phyloP scores from a whole-genome alignment of 345 rosid genomes.

The Arabis hirsuta region DNA sequence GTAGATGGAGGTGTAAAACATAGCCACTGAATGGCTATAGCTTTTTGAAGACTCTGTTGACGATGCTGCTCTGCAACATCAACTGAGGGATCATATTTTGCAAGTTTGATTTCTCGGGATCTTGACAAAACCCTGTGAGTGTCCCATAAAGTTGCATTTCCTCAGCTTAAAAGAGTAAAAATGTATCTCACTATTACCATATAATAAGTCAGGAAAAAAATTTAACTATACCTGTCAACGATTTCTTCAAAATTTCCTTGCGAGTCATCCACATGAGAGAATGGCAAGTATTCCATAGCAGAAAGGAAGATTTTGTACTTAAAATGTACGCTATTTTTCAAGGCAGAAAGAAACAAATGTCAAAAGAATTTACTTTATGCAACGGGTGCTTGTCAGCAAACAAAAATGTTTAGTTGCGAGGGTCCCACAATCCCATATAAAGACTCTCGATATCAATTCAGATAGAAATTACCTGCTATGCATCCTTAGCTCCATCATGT shows the following conservation, averaged over 20 bases:
- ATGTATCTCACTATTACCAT: slow-evolving; percentile 16
- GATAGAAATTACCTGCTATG: slow-evolving; percentile 69
- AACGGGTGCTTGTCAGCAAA: slow-evolving; percentile 19
- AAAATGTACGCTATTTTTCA: slow-evolving; percentile 69
- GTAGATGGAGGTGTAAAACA: slow-evolving; percentile 97
- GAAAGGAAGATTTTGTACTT: slow-evolving; percentile 91
- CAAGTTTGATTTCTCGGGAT: slow-evolving; percentile 81
- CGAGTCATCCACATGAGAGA: slow-evolving; percentile 68
- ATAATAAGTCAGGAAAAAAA: slow-evolving; percentile 13
- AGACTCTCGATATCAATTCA: neutral
- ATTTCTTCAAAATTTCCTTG: slow-evolving; percentile 97
- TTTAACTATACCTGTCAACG: slow-evolving; percentile 72
- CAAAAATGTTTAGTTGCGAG: neutral
- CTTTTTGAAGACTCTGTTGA: slow-evolving; percentile 91
- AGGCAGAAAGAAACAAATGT: slow-evolving; percentile 30
- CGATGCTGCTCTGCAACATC: slow-evolving; percentile 95
- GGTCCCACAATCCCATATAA: slow-evolving; percentile 24
- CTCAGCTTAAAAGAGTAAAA: slow-evolving; percentile 33
- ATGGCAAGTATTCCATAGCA: slow-evolving; percentile 87
- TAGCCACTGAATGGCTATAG: slow-evolving; percentile 93
- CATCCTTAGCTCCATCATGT: slow-evolving; percentile 97
- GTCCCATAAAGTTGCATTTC: slow-evolving; percentile 31
- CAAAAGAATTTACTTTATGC: slow-evolving; percentile 29
- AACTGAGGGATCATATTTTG: slow-evolving; percentile 73
- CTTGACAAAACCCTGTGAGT: slow-evolving; percentile 79